Evolutionary conservation across 1,139 yeast genomes (phyloP).

Genomic region (Yamadazyma friedrichii): DNA sequence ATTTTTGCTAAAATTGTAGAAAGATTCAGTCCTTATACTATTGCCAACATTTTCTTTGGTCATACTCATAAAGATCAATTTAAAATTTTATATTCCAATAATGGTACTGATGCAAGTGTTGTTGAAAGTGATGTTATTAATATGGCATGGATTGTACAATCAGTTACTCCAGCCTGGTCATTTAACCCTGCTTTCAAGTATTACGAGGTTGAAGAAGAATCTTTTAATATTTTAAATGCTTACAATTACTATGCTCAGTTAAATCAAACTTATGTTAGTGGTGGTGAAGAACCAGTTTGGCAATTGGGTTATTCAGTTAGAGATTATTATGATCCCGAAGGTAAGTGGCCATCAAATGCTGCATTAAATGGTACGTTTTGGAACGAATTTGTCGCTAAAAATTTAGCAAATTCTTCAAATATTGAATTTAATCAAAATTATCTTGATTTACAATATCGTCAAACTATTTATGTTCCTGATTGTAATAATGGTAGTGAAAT

Average conservation of each 20-base stretch:
- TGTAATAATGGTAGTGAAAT: conserved; percentile 37
- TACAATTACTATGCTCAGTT: conserved; percentile 54
- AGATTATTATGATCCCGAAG: conserved; percentile 44
- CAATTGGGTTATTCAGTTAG: conserved; percentile 54
- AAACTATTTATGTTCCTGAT: conserved; percentile 48
- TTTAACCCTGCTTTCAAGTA: conserved; percentile 72
- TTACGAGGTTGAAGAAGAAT: conserved; percentile 63
- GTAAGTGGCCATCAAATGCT: conserved; percentile 48
- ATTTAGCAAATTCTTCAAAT: conserved; percentile 20
- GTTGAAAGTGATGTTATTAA: conserved; percentile 38
- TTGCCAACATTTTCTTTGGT: conserved; percentile 69
- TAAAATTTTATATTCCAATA: conserved; percentile 50
- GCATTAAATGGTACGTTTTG: conserved; percentile 63
- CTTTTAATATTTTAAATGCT: conserved; percentile 62
- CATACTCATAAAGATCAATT: conserved; percentile 74
- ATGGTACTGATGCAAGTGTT: conserved; percentile 34
- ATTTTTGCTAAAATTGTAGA: conserved; percentile 58
- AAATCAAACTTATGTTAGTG: conserved; percentile 49
- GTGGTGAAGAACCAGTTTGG: conserved; percentile 55
- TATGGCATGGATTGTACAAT: conserved; percentile 66
- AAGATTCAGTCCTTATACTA: conserved; percentile 66
- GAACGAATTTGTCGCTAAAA: conserved; percentile 41
- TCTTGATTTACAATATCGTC: conserved; percentile 47
- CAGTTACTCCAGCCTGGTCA: conserved; percentile 60
- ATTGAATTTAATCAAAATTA: conserved; percentile 43